Evolutionary conservation across 768 basidiomycete genomes (phyloP), one percentile per base, ranked within the genome.

Genomic region (Phlebiopsis gigantea): DNA sequence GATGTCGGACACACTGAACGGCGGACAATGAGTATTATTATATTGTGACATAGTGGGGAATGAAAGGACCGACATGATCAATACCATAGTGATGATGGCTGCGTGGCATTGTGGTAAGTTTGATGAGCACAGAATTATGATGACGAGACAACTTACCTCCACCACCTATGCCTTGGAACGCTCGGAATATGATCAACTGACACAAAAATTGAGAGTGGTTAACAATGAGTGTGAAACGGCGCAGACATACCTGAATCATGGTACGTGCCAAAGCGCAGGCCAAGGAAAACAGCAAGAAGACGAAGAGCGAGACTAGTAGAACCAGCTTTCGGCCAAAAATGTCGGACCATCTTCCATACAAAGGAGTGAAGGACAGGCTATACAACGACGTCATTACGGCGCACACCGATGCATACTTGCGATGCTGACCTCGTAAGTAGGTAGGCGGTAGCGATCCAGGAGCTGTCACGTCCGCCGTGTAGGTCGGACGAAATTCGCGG

Each of bases 1-100:
- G 4, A 76, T 62, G 55, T 74, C 75, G 12, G 70, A 69, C 2
- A 72, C 57, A 55, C 74, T 64, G 73, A n/a, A n/a, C n/a, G n/a
- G n/a, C n/a, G n/a, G n/a, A n/a, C 67, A 46, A 39, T 4, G 5
- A 9, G 31, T 29, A 25, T 29, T 6, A 24, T 19, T 19, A 10
- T 22, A 43, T 14, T 6, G 10, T 7, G 15, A 29, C 53, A 28
- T 21, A 3, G 53, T 8, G 15, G 30, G 14, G 10, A 41, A 45
- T 28, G 14, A 5, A 5, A 14, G 14, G 9, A 53, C 62, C 5
- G 24, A 63, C 62, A 63, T 63, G 50, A 63, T 63, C 25, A 63
- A 26, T 9, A 60, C 52, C 59, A 63, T 61, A n/a, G 62, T 60
- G 14, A 63, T 60, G 19, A 63, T 63, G 2, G 58, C 58, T 62